Conservation (phyloP, 768 basidiomycete species). For the Boletus speciosus region DNA sequence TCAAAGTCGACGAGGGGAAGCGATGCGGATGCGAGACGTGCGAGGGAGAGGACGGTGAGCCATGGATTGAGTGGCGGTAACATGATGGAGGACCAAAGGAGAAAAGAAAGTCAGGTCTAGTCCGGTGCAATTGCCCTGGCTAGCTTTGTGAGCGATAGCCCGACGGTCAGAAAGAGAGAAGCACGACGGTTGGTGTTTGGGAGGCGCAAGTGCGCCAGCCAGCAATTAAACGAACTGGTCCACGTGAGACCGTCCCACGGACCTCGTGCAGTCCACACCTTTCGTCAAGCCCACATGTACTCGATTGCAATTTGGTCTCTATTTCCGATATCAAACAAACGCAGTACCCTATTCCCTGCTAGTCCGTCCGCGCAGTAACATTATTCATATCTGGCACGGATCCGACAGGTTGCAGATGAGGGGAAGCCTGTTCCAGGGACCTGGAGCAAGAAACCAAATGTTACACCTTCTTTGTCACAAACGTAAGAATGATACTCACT, state of each 20-base stretch:
- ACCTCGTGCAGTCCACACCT: neutral
- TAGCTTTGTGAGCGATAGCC: neutral
- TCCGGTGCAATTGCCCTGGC: constrained; percentile 11
- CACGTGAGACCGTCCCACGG: constrained; percentile 26
- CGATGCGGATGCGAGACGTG: constrained; percentile 30
- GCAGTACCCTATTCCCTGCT: neutral
- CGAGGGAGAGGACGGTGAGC: constrained; percentile 23
- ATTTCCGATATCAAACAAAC: neutral
- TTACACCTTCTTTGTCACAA: neutral
- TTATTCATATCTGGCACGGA: constrained; percentile 35
- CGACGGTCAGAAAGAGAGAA: neutral
- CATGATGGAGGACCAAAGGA: constrained; percentile 1
- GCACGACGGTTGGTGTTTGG: neutral
- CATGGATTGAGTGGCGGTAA: constrained; percentile 9
- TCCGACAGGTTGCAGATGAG: constrained; percentile 61
- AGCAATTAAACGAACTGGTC: constrained; percentile 12
- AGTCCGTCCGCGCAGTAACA: constrained; percentile 33
- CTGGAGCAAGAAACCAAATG: constrained; percentile 32
- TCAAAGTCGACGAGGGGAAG: constrained; percentile 63
- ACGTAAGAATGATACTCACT: constrained; percentile 47
- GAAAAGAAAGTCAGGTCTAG: constrained; percentile 1
- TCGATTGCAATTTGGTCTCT: neutral
- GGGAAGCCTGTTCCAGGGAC: constrained; percentile 54
- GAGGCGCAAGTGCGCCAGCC: neutral
- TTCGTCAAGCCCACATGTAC: neutral